Base-by-base conservation (phyloP, 129 eudicot genomes). In the Flaveria bidentis region DNA sequence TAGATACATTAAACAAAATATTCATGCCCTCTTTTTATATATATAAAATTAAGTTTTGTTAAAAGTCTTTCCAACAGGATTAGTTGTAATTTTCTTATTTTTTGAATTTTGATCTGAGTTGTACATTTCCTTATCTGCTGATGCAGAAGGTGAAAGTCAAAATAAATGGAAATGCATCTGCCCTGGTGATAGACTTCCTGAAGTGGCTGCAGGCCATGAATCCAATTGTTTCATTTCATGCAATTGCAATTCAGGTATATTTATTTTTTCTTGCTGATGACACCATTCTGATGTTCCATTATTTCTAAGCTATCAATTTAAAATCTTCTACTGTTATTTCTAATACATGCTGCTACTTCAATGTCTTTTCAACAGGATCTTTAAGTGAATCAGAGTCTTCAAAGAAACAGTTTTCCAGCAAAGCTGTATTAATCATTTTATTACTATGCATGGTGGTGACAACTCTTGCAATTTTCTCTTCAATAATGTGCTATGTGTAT, bases 161-260 rank as follows among this genome's bases (percentile, higher is more conserved):
- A 67, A 78, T 45, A 82, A 67, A 82, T 94, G 96, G 97, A 85
- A 47, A 36, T 94, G 98, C 83, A 73, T 76, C 28, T 94, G 98
- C 73, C 66, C 75, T 20, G 77, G 73, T 36, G 87, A 80, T 72
- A 83, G 72, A 69, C 85, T 94, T 30, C 98, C 98, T 74, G 65
- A 66, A 83, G 79, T 88, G 70, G 88, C 74, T 17, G 52, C 85
- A 50, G 72, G 53, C 67, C 82, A 60, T 51, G 88, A 81, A 23
- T 67, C 73, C 30, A 73, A 62, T 73, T 94, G 98, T 84, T 94
- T 94, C 65, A 76, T 76, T 13, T 81, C 89, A 69, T 94, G 98
- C 82, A 83, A 87, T 68, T 94, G 98, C 89, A 82, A 84, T 53
- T 85, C 93, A 22, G 98, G 97, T 93, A 93, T 50, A 76, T 57